Evolutionary conservation across 192 early-diverging fungal species (phyloP).

Genomic region (Coemansia sp.): DNA sequence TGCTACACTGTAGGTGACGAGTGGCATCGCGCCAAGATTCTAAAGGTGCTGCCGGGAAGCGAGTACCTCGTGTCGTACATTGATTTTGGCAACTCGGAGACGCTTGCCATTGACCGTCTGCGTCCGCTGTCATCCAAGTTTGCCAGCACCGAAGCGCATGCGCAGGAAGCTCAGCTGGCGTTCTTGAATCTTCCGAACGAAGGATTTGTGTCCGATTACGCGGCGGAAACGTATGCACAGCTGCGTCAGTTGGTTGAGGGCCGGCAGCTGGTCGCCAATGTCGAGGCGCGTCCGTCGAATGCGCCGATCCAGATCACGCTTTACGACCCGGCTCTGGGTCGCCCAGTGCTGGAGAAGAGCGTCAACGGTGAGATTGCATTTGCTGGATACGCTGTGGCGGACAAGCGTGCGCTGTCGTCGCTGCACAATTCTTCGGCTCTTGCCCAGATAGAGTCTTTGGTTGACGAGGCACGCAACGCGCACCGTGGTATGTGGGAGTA

Average conservation of each 20-base stretch:
- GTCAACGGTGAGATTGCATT: conserved; percentile 67
- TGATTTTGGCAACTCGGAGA: conserved; percentile 95
- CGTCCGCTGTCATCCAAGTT: conserved; percentile 77
- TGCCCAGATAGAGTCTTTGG: conserved; percentile 37
- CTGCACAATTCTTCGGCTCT: conserved; percentile 29
- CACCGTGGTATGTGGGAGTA: conserved; percentile 50
- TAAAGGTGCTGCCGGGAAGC: conserved; percentile 58
- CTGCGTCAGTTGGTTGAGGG: conserved; percentile 66
- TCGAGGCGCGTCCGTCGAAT: conserved; percentile 62
- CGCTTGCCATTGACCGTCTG: conserved; percentile 65
- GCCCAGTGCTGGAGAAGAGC: conserved; percentile 61
- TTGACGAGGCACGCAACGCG: conserved; percentile 33
- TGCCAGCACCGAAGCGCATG: conserved; percentile 66
- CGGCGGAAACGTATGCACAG: conserved; percentile 66
- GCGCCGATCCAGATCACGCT: conserved; percentile 63
- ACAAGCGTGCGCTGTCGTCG: conserved; percentile 27
- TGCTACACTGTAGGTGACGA: conserved; percentile 85
- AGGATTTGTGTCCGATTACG: conserved; percentile 69
- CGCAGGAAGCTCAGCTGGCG: conserved; percentile 81
- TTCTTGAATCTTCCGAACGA: conserved; percentile 64
- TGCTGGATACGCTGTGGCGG: conserved; percentile 63
- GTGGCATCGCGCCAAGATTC: conserved; percentile 90
- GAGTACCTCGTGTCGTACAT: conserved; percentile 78
- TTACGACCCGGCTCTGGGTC: conserved; percentile 62
- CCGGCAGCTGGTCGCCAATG: conserved; percentile 69